These are phyloP conservation scores for Kregervanrija pseudodelftensis DNA, from an alignment of 805 yeast genomes.

Conservation along the genomic window DNA sequence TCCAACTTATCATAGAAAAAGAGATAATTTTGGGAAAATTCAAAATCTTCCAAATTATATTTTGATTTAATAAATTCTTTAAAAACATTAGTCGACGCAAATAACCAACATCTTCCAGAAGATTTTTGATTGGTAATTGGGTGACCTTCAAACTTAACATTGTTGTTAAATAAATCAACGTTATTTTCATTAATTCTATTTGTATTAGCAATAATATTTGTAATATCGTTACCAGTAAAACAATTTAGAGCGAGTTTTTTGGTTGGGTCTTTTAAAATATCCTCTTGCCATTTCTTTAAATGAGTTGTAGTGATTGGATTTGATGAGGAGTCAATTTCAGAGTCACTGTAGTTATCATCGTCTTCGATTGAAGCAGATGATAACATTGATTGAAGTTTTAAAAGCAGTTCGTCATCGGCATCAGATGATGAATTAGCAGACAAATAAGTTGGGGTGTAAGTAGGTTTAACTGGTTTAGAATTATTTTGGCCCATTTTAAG, in stretches of 20 bases:
- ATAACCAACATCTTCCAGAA: slow-evolving; percentile 86
- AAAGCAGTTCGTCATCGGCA: slow-evolving; percentile 26
- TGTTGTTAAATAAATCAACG: slow-evolving; percentile 36
- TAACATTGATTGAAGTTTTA: slow-evolving; percentile 23
- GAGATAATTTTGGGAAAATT: slow-evolving; percentile 71
- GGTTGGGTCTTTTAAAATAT: slow-evolving; percentile 38
- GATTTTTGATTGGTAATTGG: slow-evolving; percentile 71
- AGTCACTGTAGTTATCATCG: neutral
- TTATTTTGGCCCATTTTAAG: slow-evolving; percentile 21
- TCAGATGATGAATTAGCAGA: slow-evolving; percentile 10
- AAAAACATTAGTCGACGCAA: slow-evolving; percentile 75
- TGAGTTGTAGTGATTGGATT: slow-evolving; percentile 28
- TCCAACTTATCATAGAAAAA: slow-evolving; percentile 85
- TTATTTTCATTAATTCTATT: slow-evolving; percentile 22
- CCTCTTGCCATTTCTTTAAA: slow-evolving; percentile 39
- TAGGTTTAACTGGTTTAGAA: slow-evolving; percentile 14
- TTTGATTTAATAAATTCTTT: slow-evolving; percentile 57
- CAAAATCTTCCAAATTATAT: slow-evolving; percentile 61
- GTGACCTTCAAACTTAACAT: slow-evolving; percentile 43
- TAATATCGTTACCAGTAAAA: slow-evolving; percentile 40
- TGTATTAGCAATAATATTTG: slow-evolving; percentile 34
- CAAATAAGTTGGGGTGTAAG: slow-evolving; percentile 13
- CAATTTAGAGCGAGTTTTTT: slow-evolving; percentile 49
- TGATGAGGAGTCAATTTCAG: slow-evolving; percentile 2
- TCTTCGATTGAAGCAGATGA: neutral